These are phyloP conservation scores for Sutorius australiensis DNA, from an alignment of 768 basidiomycete species.

Conservation along the genomic window DNA sequence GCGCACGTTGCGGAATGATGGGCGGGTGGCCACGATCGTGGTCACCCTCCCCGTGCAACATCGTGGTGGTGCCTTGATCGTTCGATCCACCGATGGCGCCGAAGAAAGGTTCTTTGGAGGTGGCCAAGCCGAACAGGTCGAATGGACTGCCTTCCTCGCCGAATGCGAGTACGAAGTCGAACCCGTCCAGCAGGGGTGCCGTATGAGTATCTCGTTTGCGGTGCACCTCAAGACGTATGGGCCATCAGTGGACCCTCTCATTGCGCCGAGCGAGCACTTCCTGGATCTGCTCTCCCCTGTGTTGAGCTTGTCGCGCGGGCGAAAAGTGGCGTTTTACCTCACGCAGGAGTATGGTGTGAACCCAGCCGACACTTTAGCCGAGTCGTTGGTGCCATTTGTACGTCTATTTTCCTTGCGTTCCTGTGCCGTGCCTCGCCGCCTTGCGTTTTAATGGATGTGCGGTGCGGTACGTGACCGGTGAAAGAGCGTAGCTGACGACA, in stretches of 20 bases:
- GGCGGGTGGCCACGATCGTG: constrained; percentile 66
- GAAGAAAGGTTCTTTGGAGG: constrained; percentile 63
- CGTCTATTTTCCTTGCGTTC: constrained; percentile 26
- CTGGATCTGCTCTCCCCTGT: constrained; percentile 69
- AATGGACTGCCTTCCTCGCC: constrained; percentile 73
- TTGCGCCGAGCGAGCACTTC: constrained; percentile 70
- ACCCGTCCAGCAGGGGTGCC: constrained; percentile 63
- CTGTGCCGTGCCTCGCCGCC: constrained; percentile 5
- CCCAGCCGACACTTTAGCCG: constrained; percentile 66
- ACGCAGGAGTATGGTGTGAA: constrained; percentile 65
- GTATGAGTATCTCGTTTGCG: constrained; percentile 66
- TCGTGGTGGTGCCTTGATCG: constrained; percentile 61
- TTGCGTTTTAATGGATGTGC: constrained; percentile 6
- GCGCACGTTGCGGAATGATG: constrained; percentile 54
- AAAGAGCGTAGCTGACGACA: constrained; percentile 13
- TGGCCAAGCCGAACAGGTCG: constrained; percentile 62
- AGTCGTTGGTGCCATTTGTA: constrained; percentile 67
- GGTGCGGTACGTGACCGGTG: constrained; percentile 4
- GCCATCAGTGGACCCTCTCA: constrained; percentile 58
- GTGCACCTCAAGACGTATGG: constrained; percentile 69
- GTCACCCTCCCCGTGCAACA: constrained; percentile 73
- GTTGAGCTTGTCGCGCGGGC: constrained; percentile 66
- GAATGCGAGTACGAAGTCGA: constrained; percentile 78
- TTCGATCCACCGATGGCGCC: constrained; percentile 51
- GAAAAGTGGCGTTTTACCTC: constrained; percentile 70